Conservation (phyloP, 805 yeast genomes). For the Candida hungchunana region DNA sequence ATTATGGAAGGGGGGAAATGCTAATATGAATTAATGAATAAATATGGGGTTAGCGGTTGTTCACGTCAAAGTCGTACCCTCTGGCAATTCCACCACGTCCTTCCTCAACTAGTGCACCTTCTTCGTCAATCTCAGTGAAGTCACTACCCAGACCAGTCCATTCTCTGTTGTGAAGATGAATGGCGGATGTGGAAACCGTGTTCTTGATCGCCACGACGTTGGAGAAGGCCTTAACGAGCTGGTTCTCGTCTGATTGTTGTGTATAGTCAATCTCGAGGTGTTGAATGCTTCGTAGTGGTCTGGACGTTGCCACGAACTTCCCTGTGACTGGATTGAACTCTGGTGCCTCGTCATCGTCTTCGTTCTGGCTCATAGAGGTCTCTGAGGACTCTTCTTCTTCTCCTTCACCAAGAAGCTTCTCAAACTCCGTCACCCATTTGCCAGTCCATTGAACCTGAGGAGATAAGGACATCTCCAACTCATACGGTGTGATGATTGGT, state of each 20-base stretch:
- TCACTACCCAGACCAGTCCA: conserved; percentile 96
- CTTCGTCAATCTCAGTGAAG: conserved; percentile 41
- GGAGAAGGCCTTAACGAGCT: conserved; percentile 52
- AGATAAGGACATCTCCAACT: conserved; percentile 72
- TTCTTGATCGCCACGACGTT: conserved; percentile 60
- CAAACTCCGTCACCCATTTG: conserved; percentile 83
- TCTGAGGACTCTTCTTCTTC: conserved; percentile 25
- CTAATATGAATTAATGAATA: neutral
- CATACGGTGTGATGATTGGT: conserved; percentile 94
- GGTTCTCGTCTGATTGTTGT: conserved; percentile 14
- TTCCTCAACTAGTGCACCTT: conserved; percentile 75
- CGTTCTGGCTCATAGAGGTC: conserved; percentile 15
- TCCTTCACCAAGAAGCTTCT: conserved; percentile 38
- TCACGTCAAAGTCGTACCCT: conserved; percentile 55
- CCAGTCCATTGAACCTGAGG: conserved; percentile 88
- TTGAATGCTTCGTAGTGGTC: conserved; percentile 66
- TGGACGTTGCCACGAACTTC: conserved; percentile 55
- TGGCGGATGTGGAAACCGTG: conserved; percentile 88
- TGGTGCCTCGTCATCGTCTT: conserved; percentile 52
- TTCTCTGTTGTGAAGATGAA: conserved; percentile 58
- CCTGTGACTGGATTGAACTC: conserved; percentile 90
- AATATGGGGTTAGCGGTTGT: conserved; percentile 1
- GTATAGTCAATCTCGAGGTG: conserved; percentile 58
- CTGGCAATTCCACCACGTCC: conserved; percentile 90
- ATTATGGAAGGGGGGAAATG: conserved; percentile 9